Conservation (phyloP, 345 rosid species). For the Salix udensis region DNA sequence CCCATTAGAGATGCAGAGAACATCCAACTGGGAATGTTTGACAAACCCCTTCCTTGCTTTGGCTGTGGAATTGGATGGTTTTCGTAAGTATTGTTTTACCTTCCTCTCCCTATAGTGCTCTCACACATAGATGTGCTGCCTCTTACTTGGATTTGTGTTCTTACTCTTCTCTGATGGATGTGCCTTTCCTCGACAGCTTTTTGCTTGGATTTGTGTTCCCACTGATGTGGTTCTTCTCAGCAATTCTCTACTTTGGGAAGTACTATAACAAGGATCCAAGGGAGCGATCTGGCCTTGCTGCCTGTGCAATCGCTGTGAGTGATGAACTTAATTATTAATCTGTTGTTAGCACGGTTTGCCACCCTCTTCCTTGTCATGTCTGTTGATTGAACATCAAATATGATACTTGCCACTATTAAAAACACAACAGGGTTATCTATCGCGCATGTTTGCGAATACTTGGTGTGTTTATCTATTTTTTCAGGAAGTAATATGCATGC, state of each 20-base stretch:
- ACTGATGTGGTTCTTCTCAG: conserved; percentile 67
- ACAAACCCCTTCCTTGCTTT: conserved; percentile 88
- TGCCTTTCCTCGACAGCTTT: conserved; percentile 40
- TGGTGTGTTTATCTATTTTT: not conserved
- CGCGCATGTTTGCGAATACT: not conserved
- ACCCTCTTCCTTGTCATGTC: not conserved
- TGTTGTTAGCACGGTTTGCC: not conserved
- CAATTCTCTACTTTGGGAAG: conserved; percentile 69
- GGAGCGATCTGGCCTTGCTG: conserved; percentile 92
- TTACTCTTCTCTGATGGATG: not conserved
- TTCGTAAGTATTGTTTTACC: conserved; percentile 45
- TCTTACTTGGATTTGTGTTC: conserved; percentile 5
- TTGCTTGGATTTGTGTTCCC: conserved; percentile 83
- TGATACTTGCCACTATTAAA: not conserved
- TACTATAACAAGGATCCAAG: conserved; percentile 92
- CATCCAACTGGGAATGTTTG: conserved; percentile 53
- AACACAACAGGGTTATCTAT: not conserved
- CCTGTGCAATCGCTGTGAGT: conserved; percentile 90
- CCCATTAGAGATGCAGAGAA: conserved; percentile 47
- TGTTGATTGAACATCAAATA: not conserved
- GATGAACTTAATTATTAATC: not conserved
- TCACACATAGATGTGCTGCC: not conserved
- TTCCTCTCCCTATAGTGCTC: not conserved
- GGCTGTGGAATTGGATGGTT: conserved; percentile 98
- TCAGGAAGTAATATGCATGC: not conserved